phyloP scores from a whole-genome alignment of 345 rosid genomes.

The Eucalyptus sp. region DNA sequence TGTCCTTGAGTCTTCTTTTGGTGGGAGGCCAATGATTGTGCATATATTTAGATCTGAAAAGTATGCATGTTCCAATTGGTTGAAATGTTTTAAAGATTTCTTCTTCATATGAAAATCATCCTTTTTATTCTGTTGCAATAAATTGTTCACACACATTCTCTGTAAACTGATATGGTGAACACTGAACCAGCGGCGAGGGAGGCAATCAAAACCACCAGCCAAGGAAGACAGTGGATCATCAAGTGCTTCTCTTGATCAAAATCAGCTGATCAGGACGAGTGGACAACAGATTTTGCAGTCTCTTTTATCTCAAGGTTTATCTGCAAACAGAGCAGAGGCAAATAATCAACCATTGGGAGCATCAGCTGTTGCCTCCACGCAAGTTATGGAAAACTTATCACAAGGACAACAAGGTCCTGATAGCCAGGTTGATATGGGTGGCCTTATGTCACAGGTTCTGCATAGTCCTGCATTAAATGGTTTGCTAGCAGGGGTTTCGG shows the following conservation, averaged over 20 bases:
- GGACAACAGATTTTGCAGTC: constrained; percentile 58
- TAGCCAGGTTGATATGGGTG: constrained; percentile 34
- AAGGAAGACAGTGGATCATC: constrained; percentile 25
- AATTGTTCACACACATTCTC: neutral
- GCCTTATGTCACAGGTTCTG: constrained; percentile 60
- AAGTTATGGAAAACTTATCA: neutral
- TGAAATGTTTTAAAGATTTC: neutral
- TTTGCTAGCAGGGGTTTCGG: constrained; percentile 58
- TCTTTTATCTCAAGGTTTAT: constrained; percentile 40
- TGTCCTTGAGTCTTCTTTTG: neutral
- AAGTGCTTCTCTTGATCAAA: constrained; percentile 20
- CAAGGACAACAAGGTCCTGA: constrained; percentile 22
- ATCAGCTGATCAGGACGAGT: constrained; percentile 12
- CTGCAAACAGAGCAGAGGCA: constrained; percentile 1
- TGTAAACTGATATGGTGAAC: constrained; percentile 3
- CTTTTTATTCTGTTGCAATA: neutral
- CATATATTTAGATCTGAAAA: neutral
- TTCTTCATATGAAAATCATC: neutral
- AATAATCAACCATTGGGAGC: constrained; percentile 1
- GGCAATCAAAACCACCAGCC: constrained; percentile 23
- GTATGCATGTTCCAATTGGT: neutral
- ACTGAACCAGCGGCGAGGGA: constrained; percentile 26
- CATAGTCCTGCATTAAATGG: constrained; percentile 60
- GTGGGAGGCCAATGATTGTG: neutral
- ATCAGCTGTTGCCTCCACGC: neutral